phyloP scores from a whole-genome alignment of 495 filamentous ascomycete species.

The Wilcoxina mikolae region DNA sequence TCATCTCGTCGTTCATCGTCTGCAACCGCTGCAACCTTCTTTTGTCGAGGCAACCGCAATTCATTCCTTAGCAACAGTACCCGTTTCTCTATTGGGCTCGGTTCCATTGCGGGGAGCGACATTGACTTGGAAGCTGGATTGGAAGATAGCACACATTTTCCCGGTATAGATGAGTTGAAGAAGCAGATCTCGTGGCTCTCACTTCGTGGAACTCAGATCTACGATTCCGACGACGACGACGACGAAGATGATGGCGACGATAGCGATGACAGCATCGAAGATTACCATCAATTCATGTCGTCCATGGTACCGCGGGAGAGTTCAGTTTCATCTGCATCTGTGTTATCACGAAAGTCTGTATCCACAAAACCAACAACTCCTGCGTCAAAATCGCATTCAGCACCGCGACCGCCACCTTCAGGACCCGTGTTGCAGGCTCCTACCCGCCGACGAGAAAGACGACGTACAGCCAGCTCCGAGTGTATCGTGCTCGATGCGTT shows the following conservation, averaged over 20 bases:
- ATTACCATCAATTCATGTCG: slow-evolving; percentile 14
- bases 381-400: background rate
- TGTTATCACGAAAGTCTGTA: background rate
- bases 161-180: slow-evolving; percentile 20
- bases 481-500: slow-evolving; percentile 25
- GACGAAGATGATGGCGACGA: background rate
- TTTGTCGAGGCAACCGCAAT: slow-evolving; percentile 17
- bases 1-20: slow-evolving; percentile 20
- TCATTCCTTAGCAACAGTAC: slow-evolving; percentile 8
- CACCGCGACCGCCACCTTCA: background rate
- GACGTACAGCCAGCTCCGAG: slow-evolving; percentile 26
- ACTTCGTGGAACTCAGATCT: background rate
- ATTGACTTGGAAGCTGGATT: slow-evolving; percentile 21
- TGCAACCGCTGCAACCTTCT: slow-evolving; percentile 19
- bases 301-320: slow-evolving; percentile 4
- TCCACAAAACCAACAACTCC: background rate
- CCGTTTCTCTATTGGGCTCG: slow-evolving; percentile 20
- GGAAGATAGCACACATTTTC: slow-evolving; percentile 21
- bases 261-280: slow-evolving; percentile 12
- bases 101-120: slow-evolving; percentile 18
- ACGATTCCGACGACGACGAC: slow-evolving; percentile 9
- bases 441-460: background rate
- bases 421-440: background rate
- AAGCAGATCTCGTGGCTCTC: slow-evolving; percentile 22
- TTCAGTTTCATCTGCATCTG: background rate